Evolutionary conservation across 768 basidiomycete genomes (phyloP).

Genomic region (Tylopilus plumbeoviolaceoides): DNA sequence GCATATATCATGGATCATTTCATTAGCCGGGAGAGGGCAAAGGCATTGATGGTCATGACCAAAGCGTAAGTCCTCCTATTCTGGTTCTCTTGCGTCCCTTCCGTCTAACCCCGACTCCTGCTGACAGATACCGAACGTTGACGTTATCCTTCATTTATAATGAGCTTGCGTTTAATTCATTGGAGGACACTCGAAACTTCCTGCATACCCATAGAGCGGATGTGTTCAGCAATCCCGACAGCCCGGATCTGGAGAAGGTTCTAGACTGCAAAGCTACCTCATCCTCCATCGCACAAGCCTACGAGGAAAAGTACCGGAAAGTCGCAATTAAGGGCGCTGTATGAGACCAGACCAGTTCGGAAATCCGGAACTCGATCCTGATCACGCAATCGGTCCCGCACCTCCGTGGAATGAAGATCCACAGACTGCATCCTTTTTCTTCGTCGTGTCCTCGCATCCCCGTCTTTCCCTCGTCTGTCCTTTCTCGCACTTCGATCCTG

Average conservation of each 20-base stretch:
- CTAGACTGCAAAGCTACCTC: slow-evolving; percentile 70
- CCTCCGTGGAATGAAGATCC: slow-evolving; percentile 15
- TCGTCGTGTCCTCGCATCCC: slow-evolving; percentile 8
- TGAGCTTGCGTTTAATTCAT: slow-evolving; percentile 80
- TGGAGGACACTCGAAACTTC: slow-evolving; percentile 63
- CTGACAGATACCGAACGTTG: slow-evolving; percentile 73
- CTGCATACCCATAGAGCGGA: slow-evolving; percentile 65
- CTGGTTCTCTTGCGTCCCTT: not conserved
- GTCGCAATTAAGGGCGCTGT: slow-evolving; percentile 92
- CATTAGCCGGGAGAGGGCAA: slow-evolving; percentile 83
- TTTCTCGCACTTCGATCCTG: slow-evolving; percentile 7
- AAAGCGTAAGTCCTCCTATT: slow-evolving; percentile 71
- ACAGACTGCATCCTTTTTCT: slow-evolving; percentile 7
- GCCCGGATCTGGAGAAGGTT: slow-evolving; percentile 57
- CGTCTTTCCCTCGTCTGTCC: slow-evolving; percentile 13
- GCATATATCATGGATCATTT: slow-evolving; percentile 99
- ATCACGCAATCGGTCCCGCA: slow-evolving; percentile 1
- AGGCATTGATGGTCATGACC: slow-evolving; percentile 83
- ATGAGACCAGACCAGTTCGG: slow-evolving; percentile 32
- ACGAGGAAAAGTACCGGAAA: slow-evolving; percentile 80
- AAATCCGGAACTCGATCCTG: slow-evolving; percentile 5
- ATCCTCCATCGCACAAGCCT: slow-evolving; percentile 53
- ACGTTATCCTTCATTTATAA: slow-evolving; percentile 72
- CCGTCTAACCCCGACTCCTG: not conserved
- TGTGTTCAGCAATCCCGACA: slow-evolving; percentile 60